phyloP scores from a whole-genome alignment of 202 grass and related monocot genomes.

The Panicum virgatum region DNA sequence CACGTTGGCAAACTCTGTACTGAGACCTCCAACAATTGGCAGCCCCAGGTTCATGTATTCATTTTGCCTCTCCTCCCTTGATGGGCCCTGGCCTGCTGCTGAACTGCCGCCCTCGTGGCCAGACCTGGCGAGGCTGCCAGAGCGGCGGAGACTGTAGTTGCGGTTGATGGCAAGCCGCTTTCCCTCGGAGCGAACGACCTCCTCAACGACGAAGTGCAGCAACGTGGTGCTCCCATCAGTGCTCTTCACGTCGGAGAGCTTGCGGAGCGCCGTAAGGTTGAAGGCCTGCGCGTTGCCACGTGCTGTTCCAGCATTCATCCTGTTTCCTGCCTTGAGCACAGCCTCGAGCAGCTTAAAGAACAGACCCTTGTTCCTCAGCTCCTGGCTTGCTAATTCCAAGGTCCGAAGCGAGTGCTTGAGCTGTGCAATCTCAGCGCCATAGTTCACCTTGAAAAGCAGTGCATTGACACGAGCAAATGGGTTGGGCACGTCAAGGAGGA shows the following conservation, averaged over 20 bases:
- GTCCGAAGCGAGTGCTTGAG: constrained; percentile 60
- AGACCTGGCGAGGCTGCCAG: constrained; percentile 51
- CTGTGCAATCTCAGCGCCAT: constrained; percentile 57
- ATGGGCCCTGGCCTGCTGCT: constrained; percentile 31
- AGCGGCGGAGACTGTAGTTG: constrained; percentile 72
- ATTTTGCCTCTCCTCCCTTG: constrained; percentile 70
- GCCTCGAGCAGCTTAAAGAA: constrained; percentile 96
- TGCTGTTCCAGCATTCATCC: constrained; percentile 93
- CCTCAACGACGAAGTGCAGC: constrained; percentile 88
- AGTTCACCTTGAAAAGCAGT: constrained; percentile 82
- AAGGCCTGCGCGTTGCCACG: constrained; percentile 91
- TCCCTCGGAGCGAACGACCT: constrained; percentile 87
- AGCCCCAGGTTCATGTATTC: constrained; percentile 88
- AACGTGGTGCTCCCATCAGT: constrained; percentile 76
- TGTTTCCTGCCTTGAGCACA: constrained; percentile 93
- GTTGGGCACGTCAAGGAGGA: constrained; percentile 68
- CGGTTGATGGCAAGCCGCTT: constrained; percentile 76
- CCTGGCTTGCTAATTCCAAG: constrained; percentile 77
- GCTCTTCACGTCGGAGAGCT: constrained; percentile 95
- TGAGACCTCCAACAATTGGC: constrained; percentile 78
- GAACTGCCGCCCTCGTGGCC: constrained; percentile 45
- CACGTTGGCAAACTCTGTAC: constrained; percentile 74
- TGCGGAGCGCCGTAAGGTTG: constrained; percentile 77
- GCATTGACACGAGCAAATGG: constrained; percentile 71
- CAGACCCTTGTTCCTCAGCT: constrained; percentile 67